phyloP scores from a whole-genome alignment of 345 rosid genomes.

The Brassica cretica region DNA sequence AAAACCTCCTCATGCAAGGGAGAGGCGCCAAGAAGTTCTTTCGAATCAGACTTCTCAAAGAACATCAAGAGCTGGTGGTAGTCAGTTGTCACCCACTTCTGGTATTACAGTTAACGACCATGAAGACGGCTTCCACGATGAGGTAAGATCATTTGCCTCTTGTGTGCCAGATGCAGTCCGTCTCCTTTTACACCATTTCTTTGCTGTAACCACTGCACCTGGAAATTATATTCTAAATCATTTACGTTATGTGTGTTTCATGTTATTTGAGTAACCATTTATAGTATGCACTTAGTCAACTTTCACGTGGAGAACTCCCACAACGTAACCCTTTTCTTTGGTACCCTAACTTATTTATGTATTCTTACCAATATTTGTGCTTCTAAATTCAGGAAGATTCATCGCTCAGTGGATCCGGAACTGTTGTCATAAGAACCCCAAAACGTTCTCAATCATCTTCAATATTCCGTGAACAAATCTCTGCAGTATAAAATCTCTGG shows the following conservation, averaged over 20 bases:
- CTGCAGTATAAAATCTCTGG: constrained; percentile 46
- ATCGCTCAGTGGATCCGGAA: constrained; percentile 71
- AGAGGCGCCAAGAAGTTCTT: constrained; percentile 63
- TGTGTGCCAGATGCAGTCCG: constrained; percentile 10
- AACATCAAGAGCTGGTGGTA: constrained; percentile 53
- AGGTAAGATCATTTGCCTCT: constrained; percentile 51
- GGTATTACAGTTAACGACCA: constrained; percentile 46
- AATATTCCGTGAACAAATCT: constrained; percentile 55
- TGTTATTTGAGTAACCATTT: not conserved
- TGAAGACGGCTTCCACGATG: constrained; percentile 48
- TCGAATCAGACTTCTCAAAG: constrained; percentile 56
- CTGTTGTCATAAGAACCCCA: constrained; percentile 75
- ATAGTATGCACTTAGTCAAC: not conserved
- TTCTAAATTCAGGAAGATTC: constrained; percentile 65
- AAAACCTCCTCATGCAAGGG: constrained; percentile 80
- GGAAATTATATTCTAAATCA: not conserved
- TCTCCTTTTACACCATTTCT: constrained; percentile 11
- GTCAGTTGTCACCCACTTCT: constrained; percentile 46
- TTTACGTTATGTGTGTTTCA: not conserved
- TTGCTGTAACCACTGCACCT: constrained; percentile 3
- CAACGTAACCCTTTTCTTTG: not conserved
- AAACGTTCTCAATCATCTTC: constrained; percentile 66
- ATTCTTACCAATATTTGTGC: not conserved
- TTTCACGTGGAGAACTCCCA: constrained; percentile 7
- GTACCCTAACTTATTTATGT: not conserved